Percentiles rank a stretch among this genome's conserved stretches.
Conservation (phyloP, 2,329 filamentous ascomycete species). For the Magnaporthiopsis rhizophila region DNA sequence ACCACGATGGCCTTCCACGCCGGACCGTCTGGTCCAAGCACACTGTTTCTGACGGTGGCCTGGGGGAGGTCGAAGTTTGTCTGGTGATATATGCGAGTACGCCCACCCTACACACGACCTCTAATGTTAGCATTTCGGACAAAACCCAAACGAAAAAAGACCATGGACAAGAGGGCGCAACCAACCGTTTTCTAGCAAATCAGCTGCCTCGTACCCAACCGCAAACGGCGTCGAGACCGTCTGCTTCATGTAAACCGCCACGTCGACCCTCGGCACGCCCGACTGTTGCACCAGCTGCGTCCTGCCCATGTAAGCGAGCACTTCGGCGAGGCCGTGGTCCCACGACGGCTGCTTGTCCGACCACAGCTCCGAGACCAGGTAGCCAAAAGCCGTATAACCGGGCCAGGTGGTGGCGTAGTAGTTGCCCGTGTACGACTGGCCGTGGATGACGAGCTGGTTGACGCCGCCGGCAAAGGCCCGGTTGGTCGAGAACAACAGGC, state of each 20-base stretch:
- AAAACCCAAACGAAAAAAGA: not conserved
- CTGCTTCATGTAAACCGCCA: slow-evolving; percentile 30
- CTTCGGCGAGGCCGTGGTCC: slow-evolving; percentile 25
- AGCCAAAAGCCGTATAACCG: slow-evolving; percentile 34
- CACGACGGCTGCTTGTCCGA: slow-evolving; percentile 31
- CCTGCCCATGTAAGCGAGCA: slow-evolving; percentile 28
- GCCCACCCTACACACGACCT: slow-evolving; percentile 23
- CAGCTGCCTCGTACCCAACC: slow-evolving; percentile 7
- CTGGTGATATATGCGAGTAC: slow-evolving; percentile 36
- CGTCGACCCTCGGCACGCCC: slow-evolving; percentile 30
- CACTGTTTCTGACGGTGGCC: slow-evolving; percentile 25
- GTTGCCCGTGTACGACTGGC: slow-evolving; percentile 28
- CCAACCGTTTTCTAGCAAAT: slow-evolving; percentile 10
- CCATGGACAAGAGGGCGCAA: not conserved
- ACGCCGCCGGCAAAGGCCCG: slow-evolving; percentile 30
- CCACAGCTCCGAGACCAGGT: slow-evolving; percentile 32
- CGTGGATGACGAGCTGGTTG: slow-evolving; percentile 37
- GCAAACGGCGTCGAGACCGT: slow-evolving; percentile 5
- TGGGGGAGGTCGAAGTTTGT: slow-evolving; percentile 32
- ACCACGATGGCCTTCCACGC: slow-evolving; percentile 35
- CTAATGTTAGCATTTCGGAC: not conserved
- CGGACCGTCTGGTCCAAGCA: slow-evolving; percentile 29
- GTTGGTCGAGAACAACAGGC: slow-evolving; percentile 26
- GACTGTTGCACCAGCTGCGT: slow-evolving; percentile 28
- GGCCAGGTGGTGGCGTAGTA: slow-evolving; percentile 42